Evolutionary conservation across 495 filamentous ascomycete genomes (phyloP).

Genomic region (Aspergillus funiculosus): DNA sequence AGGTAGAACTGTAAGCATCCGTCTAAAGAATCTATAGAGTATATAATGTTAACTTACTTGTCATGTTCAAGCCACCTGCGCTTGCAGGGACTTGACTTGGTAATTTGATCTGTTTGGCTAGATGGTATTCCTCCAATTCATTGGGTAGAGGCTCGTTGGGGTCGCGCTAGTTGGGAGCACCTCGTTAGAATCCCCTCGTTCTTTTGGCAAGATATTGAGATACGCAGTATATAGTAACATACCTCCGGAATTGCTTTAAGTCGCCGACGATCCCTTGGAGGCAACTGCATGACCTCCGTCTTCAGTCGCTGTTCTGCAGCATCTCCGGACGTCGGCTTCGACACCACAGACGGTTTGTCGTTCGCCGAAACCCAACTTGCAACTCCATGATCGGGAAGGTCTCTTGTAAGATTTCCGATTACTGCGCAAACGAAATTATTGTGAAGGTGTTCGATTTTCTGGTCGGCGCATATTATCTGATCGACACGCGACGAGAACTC

Average conservation of each 20-base stretch:
- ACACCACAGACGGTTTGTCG: conserved; percentile 80
- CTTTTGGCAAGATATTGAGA: neutral
- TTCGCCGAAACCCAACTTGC: conserved; percentile 94
- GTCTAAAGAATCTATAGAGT: neutral
- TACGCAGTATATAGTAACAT: conserved; percentile 13
- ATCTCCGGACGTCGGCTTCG: conserved; percentile 79
- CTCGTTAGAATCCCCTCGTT: conserved; percentile 14
- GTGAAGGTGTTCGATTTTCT: conserved; percentile 73
- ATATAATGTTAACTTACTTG: conserved; percentile 56
- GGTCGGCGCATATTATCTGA: conserved; percentile 61
- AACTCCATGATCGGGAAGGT: conserved; percentile 85
- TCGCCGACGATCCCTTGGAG: conserved; percentile 74
- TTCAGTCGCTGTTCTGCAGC: conserved; percentile 86
- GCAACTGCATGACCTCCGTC: conserved; percentile 90
- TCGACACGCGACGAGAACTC: conserved; percentile 77
- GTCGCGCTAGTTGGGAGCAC: conserved; percentile 48
- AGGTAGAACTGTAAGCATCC: conserved; percentile 19
- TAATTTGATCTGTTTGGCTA: conserved; percentile 59
- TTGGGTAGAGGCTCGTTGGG: conserved; percentile 57
- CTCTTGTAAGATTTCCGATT: conserved; percentile 77
- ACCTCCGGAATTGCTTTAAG: conserved; percentile 72
- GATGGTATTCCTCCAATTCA: conserved; percentile 62
- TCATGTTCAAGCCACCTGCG: conserved; percentile 77
- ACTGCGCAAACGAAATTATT: conserved; percentile 85
- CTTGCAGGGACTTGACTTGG: conserved; percentile 74